Conservation (phyloP, 192 early-diverging fungal genomes). For the Podila epigama region DNA sequence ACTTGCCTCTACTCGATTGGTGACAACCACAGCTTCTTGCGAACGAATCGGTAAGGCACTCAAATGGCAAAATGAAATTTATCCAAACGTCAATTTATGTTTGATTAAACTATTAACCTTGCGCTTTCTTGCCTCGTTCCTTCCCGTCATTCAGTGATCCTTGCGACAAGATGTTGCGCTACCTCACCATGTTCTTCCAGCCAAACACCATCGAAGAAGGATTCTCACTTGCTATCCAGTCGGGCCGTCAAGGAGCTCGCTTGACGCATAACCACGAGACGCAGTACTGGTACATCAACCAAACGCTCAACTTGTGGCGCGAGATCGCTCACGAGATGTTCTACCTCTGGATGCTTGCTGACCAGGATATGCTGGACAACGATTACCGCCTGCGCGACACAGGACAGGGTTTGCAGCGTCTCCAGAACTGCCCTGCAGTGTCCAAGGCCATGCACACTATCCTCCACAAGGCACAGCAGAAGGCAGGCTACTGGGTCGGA, state of each 20-base stretch:
- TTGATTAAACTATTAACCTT: too few relatives aligned
- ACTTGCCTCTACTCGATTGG: conserved; percentile 96
- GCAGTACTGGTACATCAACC: conserved; percentile 83
- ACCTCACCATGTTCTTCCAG: conserved; percentile 76
- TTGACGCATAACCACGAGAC: conserved; percentile 92
- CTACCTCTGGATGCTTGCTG: conserved; percentile 91
- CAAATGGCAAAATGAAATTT: background rate
- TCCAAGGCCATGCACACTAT: conserved; percentile 89
- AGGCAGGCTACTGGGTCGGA: conserved; percentile 91
- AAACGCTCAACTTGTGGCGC: conserved; percentile 94
- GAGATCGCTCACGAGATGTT: conserved; percentile 99
- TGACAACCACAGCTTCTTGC: conserved; percentile 95
- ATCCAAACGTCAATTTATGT: too few relatives aligned
- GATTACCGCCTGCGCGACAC: conserved; percentile 93
- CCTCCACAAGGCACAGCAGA: conserved; percentile 84
- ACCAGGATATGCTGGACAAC: conserved; percentile 86
- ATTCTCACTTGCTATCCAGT: conserved; percentile 81
- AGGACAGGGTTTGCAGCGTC: conserved; percentile 95
- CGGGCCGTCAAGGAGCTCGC: conserved; percentile 84
- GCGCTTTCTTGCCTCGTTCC: background rate
- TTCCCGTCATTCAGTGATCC: conserved; percentile 71
- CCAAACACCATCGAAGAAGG: conserved; percentile 67
- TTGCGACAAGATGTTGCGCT: conserved; percentile 89
- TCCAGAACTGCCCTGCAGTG: conserved; percentile 88
- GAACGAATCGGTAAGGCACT: conserved; percentile 70